Evolutionary conservation across 2,329 filamentous ascomycete genomes (phyloP).

Genomic region (Cladosporium sp.): DNA sequence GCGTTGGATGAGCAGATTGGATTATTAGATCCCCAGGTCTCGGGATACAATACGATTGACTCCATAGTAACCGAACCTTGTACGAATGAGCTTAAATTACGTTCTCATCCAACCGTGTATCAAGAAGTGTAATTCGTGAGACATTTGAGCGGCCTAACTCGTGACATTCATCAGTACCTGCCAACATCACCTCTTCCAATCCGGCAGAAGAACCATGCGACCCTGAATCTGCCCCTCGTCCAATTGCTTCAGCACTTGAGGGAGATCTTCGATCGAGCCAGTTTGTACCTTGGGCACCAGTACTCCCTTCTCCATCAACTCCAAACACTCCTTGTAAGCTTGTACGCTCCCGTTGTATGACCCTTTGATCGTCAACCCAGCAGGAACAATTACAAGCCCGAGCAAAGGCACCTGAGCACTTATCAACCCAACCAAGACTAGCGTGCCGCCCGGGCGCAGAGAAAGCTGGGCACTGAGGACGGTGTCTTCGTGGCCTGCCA

Average conservation of each 20-base stretch:
- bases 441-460: conserved; percentile 17
- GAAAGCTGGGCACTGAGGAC: conserved; percentile 19
- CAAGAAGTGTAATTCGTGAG: too few species aligned
- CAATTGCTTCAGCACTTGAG: conserved; percentile 31
- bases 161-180: too few species aligned
- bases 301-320: conserved; percentile 32
- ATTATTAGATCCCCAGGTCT: too few species aligned
- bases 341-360: conserved; percentile 40
- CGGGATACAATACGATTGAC: too few species aligned
- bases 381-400: conserved; percentile 14
- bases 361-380: conserved; percentile 20
- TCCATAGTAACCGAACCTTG: too few species aligned
- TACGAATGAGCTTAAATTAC: too few species aligned
- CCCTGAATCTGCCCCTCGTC: conserved; percentile 33
- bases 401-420: conserved; percentile 17
- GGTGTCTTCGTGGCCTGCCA: conserved; percentile 21
- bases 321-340: conserved; percentile 36
- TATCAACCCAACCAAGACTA: conserved; percentile 22
- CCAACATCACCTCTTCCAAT: conserved; percentile 16
- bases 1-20: too few species aligned
- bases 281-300: conserved; percentile 34
- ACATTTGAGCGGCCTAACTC: too few species aligned
- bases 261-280: conserved; percentile 32
- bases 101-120: too few species aligned
- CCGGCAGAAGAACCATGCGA: conserved; percentile 24